Evolutionary conservation across 352 stramenopile genomes (phyloP).

Genomic region (Pythium volutum): DNA sequence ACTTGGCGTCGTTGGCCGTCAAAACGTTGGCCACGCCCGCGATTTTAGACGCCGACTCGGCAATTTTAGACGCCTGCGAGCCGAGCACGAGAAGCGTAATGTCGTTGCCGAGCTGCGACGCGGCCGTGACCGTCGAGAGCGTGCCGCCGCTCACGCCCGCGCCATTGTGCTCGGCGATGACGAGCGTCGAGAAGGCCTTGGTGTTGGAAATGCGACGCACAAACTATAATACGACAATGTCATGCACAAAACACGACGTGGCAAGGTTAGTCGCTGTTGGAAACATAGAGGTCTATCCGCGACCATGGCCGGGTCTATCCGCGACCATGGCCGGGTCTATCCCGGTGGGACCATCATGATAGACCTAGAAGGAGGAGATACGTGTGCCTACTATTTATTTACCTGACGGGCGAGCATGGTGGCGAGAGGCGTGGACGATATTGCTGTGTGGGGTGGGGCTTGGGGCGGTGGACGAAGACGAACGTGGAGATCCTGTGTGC

Average conservation of each 20-base stretch:
- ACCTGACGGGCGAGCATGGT: constrained; percentile 42
- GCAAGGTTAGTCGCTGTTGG: background rate
- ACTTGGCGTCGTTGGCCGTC: constrained; percentile 80
- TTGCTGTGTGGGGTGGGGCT: constrained; percentile 1
- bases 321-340: no score
- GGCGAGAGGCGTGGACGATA: background rate
- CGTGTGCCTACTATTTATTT: no score
- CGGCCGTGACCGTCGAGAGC: constrained; percentile 85
- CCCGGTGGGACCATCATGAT: no score
- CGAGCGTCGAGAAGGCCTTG: constrained; percentile 68
- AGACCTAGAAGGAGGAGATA: no score
- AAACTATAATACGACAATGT: constrained; percentile 30
- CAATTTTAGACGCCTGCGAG: constrained; percentile 53
- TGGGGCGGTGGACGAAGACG: background rate
- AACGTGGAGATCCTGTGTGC: constrained; percentile 6
- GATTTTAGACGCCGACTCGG: constrained; percentile 72
- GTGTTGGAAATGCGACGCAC: constrained; percentile 44
- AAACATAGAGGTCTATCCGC: background rate
- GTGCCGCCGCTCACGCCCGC: constrained; percentile 66
- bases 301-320: no score
- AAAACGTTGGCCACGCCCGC: constrained; percentile 80
- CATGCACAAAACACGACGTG: background rate
- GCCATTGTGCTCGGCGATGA: constrained; percentile 87
- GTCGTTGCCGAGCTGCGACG: constrained; percentile 77
- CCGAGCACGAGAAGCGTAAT: constrained; percentile 77